A percentile compares a stretch with the other conserved stretches of the same genome.
phyloP scores from a whole-genome alignment of 140 eudicot genomes.

The Bidens hawaiensis region DNA sequence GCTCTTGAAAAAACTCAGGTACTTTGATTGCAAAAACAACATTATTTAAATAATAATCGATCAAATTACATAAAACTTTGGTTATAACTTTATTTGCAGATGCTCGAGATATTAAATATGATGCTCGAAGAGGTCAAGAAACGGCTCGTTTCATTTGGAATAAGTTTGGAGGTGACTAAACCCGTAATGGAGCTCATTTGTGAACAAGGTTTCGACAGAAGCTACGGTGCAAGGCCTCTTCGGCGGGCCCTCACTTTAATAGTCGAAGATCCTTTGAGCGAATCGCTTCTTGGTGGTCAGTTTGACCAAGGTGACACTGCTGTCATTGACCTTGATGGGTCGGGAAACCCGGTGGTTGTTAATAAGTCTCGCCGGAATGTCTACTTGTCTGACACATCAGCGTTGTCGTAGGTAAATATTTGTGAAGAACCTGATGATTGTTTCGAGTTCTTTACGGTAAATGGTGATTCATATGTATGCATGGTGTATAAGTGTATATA shows the following conservation, averaged over 20 bases:
- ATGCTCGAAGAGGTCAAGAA: conserved; percentile 71
- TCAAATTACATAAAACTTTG: not conserved
- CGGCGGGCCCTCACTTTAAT: conserved; percentile 71
- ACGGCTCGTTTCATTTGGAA: conserved; percentile 55
- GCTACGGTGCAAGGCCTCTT: conserved; percentile 85
- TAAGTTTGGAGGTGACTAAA: conserved; percentile 59
- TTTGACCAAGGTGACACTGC: conserved; percentile 63
- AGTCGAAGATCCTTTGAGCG: conserved; percentile 71
- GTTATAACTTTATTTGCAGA: conserved; percentile 37
- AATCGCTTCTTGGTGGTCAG: conserved; percentile 59
- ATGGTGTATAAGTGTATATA: conserved; percentile 38
- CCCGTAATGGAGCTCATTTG: conserved; percentile 62
- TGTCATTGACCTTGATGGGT: conserved; percentile 52
- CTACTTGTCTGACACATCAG: conserved; percentile 52
- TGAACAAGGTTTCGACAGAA: conserved; percentile 67
- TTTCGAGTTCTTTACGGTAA: conserved; percentile 24
- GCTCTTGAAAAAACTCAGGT: conserved; percentile 86
- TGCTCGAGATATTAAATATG: conserved; percentile 70
- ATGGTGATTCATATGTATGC: conserved; percentile 18
- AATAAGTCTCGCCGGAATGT: conserved; percentile 43
- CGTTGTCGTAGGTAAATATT: conserved; percentile 40
- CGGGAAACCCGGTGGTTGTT: conserved; percentile 69
- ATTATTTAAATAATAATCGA: not conserved
- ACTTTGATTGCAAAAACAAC: not conserved
- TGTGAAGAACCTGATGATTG: conserved; percentile 6